Percentiles rank a stretch among this genome's conserved stretches.
Evolutionary conservation across 148 eudicot genomes (phyloP).

Genomic region (Drosera capensis): DNA sequence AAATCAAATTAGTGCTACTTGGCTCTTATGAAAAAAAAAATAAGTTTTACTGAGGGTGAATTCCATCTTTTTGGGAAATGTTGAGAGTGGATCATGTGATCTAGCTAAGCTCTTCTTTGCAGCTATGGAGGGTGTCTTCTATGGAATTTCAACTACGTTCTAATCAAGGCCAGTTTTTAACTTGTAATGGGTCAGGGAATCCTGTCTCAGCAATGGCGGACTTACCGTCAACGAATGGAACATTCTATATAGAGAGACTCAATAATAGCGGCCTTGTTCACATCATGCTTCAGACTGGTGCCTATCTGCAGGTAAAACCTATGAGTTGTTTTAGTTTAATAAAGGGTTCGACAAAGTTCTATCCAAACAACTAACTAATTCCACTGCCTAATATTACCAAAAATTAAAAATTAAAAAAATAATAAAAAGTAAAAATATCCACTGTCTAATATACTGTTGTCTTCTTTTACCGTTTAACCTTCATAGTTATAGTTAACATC

Average conservation of each 20-base stretch:
- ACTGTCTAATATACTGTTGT: too few species aligned
- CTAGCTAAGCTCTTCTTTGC: conserved; percentile 1
- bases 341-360: background rate
- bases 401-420: too few species aligned
- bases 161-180: conserved; percentile 44
- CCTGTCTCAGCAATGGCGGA: conserved; percentile 35
- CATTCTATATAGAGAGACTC: conserved; percentile 47
- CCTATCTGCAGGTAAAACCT: conserved; percentile 43
- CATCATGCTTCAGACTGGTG: conserved; percentile 32
- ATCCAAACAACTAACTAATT: conserved; percentile 5
- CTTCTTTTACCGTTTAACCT: too few species aligned
- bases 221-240: conserved; percentile 28
- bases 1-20: too few species aligned
- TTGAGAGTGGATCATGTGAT: background rate
- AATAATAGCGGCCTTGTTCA: conserved; percentile 34
- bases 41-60: too few species aligned
- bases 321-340: background rate
- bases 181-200: conserved; percentile 31
- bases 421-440: too few species aligned
- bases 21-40: too few species aligned
- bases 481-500: too few species aligned
- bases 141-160: conserved; percentile 46
- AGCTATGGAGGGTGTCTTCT: conserved; percentile 69
- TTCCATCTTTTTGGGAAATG: too few species aligned
- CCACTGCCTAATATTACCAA: background rate